A percentile compares a stretch with the other conserved stretches of the same genome.
phyloP scores from a whole-genome alignment of 208 protist species.

The Leishmania mexicana region DNA sequence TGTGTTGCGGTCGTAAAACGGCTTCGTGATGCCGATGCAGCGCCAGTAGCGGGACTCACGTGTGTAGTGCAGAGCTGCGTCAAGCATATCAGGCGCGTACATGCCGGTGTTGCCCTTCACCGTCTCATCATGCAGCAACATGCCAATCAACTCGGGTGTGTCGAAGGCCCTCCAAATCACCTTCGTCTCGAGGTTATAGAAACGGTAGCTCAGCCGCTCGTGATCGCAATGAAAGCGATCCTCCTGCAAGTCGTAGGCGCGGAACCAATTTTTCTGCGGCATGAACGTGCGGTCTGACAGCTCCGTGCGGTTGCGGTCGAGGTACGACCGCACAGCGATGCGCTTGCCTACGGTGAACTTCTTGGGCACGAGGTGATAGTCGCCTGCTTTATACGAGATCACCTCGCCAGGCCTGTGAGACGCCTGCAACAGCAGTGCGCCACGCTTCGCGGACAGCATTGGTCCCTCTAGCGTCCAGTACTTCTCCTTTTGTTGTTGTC shows the following conservation, averaged over 20 bases:
- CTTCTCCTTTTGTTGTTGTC: background rate
- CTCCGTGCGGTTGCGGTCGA: slow-evolving; percentile 88
- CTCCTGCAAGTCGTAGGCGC: slow-evolving; percentile 48
- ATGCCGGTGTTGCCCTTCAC: slow-evolving; percentile 76
- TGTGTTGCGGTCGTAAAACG: slow-evolving; percentile 84
- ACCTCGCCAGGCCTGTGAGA: slow-evolving; percentile 10
- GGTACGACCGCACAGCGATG: slow-evolving; percentile 84
- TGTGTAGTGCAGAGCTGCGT: slow-evolving; percentile 82
- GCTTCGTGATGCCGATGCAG: slow-evolving; percentile 91
- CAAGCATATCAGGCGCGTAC: slow-evolving; percentile 72
- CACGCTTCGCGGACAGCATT: slow-evolving; percentile 20
- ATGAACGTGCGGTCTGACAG: slow-evolving; percentile 90
- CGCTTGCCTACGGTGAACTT: slow-evolving; percentile 76
- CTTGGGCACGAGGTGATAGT: slow-evolving; percentile 65
- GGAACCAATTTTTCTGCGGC: slow-evolving; percentile 88
- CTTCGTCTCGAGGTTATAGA: slow-evolving; percentile 88
- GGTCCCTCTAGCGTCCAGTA: background rate
- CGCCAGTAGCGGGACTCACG: slow-evolving; percentile 89
- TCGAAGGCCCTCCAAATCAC: slow-evolving; percentile 92
- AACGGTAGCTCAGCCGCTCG: slow-evolving; percentile 67
- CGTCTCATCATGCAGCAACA: slow-evolving; percentile 88
- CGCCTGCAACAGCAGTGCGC: slow-evolving; percentile 24
- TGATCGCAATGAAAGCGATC: slow-evolving; percentile 54
- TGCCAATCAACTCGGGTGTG: slow-evolving; percentile 80
- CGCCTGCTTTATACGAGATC: slow-evolving; percentile 55